These are phyloP conservation scores for Rhizomucor pusillus DNA, from an alignment of 371 early-diverging fungal genomes.

Conservation along the genomic window DNA sequence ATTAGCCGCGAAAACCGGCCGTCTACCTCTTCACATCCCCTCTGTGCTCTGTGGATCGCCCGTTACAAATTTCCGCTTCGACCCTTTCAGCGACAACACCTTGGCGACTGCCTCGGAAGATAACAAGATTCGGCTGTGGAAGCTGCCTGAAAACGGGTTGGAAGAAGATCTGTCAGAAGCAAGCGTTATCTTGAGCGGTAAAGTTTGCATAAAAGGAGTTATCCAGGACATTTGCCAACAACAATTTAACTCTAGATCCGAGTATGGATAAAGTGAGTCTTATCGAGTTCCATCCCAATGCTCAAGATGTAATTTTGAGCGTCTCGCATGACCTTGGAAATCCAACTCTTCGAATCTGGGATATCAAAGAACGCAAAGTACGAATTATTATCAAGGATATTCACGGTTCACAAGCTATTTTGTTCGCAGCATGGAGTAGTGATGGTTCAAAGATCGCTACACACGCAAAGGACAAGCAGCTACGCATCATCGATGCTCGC, in stretches of 20 bases:
- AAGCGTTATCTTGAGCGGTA: conserved; percentile 18
- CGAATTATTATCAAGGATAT: conserved; percentile 23
- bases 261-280: conserved; percentile 60
- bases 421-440: conserved; percentile 61
- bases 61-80: conserved; percentile 61
- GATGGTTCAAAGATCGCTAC: conserved; percentile 66
- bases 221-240: too few relatives aligned
- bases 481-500: conserved; percentile 63
- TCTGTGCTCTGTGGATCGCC: conserved; percentile 54
- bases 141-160: conserved; percentile 61
- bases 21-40: conserved; percentile 66
- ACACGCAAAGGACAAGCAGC: conserved; percentile 60
- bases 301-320: conserved; percentile 53
- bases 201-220: not conserved
- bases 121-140: conserved; percentile 71
- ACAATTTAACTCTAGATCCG: conserved; percentile 14
- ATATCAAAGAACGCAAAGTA: conserved; percentile 27
- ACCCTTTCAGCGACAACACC: conserved; percentile 64
- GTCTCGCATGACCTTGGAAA: conserved; percentile 51
- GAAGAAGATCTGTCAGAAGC: conserved; percentile 30
- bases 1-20: conserved; percentile 60
- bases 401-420: conserved; percentile 13
- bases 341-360: conserved; percentile 55
- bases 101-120: conserved; percentile 71
- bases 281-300: conserved; percentile 65